Evolutionary conservation across 176 grass and related monocot species (phyloP).

Genomic region (Ampelocalamus luodianensis): DNA sequence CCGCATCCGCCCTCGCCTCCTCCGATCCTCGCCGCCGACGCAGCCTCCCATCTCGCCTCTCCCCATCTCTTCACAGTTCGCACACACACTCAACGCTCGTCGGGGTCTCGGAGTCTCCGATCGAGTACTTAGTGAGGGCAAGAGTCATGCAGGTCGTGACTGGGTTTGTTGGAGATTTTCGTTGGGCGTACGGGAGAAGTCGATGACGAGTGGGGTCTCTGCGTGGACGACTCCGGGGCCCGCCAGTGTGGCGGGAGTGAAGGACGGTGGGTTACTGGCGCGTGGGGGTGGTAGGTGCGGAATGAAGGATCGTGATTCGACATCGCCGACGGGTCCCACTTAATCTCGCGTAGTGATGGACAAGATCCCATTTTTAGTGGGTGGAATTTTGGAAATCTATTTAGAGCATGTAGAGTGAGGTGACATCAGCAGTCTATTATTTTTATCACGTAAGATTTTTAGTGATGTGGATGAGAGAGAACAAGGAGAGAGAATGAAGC

Average conservation of each 20-base stretch:
- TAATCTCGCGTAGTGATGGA: no score
- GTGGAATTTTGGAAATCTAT: no score
- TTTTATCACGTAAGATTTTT: no score
- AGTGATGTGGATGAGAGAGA: no score
- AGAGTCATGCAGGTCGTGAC: slow-evolving; percentile 1
- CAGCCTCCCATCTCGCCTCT: neutral
- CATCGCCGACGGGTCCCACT: neutral
- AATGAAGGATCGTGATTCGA: neutral
- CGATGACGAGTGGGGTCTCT: neutral
- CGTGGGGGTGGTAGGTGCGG: neutral
- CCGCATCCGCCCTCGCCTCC: neutral
- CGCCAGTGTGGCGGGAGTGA: neutral
- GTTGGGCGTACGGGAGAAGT: neutral
- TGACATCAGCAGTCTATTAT: no score
- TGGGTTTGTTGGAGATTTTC: neutral
- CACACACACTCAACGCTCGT: no score
- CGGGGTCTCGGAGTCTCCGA: no score
- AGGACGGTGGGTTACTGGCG: neutral
- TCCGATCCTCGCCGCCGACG: neutral
- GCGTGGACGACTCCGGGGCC: neutral
- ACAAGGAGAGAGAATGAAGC: no score
- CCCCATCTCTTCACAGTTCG: neutral
- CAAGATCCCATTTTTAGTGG: no score
- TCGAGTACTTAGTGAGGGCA: no score
- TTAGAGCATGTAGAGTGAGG: no score